Percentiles rank a stretch among this genome's conserved stretches.
These are phyloP conservation scores for Naganishia sp. DNA, from an alignment of 1,284 basidiomycete genomes.

Conservation along the genomic window DNA sequence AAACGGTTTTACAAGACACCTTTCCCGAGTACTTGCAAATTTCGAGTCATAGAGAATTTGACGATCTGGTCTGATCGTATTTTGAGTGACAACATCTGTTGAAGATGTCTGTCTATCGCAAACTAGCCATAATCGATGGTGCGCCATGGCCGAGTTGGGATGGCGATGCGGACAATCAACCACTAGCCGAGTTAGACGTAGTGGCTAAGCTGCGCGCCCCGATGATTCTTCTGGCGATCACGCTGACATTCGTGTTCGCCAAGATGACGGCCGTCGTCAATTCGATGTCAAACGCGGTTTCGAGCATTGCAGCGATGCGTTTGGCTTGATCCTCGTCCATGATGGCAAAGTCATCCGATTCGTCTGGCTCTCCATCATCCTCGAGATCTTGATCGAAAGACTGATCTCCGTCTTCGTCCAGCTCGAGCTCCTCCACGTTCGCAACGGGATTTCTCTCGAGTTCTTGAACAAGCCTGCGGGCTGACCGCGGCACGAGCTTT, in stretches of 20 bases:
- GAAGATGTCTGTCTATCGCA: not conserved
- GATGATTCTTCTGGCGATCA: slow-evolving; percentile 78
- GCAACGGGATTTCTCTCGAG: slow-evolving; percentile 6
- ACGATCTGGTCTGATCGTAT: too few species aligned
- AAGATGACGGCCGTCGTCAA: slow-evolving; percentile 85
- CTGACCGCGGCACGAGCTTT: slow-evolving; percentile 72
- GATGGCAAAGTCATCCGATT: slow-evolving; percentile 90
- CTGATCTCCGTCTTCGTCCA: slow-evolving; percentile 5
- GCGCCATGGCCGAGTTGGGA: too few species aligned
- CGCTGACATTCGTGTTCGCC: slow-evolving; percentile 85
- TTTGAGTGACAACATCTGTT: not conserved
- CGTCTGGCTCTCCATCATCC: slow-evolving; percentile 49
- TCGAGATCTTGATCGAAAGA: slow-evolving; percentile 13
- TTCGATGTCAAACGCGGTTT: slow-evolving; percentile 82
- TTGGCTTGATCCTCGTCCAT: slow-evolving; percentile 87
- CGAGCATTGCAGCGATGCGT: slow-evolving; percentile 75
- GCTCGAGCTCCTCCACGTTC: slow-evolving; percentile 20
- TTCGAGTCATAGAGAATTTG: too few species aligned
- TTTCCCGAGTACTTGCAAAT: too few species aligned
- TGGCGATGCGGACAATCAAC: not conserved
- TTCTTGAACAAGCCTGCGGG: slow-evolving; percentile 27
- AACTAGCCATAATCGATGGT: too few species aligned
- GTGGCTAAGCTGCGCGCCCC: slow-evolving; percentile 65
- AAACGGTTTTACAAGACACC: too few species aligned
- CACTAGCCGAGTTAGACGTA: slow-evolving; percentile 29